A percentile compares a stretch with the other conserved stretches of the same genome.
Evolutionary conservation across 2,329 filamentous ascomycete genomes (phyloP).

Genomic region (Aspergillus ustus): DNA sequence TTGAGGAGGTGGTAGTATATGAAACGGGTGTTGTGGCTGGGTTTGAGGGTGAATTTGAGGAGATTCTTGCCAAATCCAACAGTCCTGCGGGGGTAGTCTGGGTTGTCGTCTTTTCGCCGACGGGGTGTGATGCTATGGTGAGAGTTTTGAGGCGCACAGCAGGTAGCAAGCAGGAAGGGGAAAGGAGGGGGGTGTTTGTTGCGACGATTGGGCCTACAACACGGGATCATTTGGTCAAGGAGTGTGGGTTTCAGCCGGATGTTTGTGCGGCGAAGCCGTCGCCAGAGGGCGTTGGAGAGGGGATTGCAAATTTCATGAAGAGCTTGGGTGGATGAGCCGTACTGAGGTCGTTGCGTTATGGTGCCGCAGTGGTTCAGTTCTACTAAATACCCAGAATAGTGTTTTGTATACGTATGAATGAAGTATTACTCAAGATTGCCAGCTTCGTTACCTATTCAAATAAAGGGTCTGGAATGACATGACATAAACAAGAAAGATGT

Average conservation of each 20-base stretch:
- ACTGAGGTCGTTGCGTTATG: background rate
- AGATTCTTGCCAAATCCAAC: slow-evolving; percentile 44
- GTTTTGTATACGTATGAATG: background rate
- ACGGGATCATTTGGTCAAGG: slow-evolving; percentile 66
- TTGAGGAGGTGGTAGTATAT: slow-evolving; percentile 85
- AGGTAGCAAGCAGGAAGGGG: background rate
- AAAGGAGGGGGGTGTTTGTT: slow-evolving; percentile 56
- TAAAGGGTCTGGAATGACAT: background rate
- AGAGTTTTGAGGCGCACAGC: slow-evolving; percentile 48
- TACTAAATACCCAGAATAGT: background rate
- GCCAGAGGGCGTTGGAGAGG: slow-evolving; percentile 75
- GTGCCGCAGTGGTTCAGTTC: background rate
- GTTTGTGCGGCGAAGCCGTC: slow-evolving; percentile 79
- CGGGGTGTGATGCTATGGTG: slow-evolving; percentile 66
- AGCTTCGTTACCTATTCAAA: background rate
- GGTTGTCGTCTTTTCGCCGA: slow-evolving; percentile 62
- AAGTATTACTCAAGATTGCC: background rate
- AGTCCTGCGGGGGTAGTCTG: slow-evolving; percentile 30
- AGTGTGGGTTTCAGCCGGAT: slow-evolving; percentile 51
- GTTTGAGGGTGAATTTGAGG: slow-evolving; percentile 71
- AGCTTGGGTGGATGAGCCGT: background rate
- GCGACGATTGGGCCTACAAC: slow-evolving; percentile 96
- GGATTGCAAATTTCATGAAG: slow-evolving; percentile 61
- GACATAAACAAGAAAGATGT: slow-evolving; percentile 2
- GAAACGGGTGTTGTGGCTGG: slow-evolving; percentile 80